Percentiles rank a stretch among this genome's conserved stretches.
Evolutionary conservation across 1,139 yeast species (phyloP).

Genomic region (Pichia sorboxylosa): DNA sequence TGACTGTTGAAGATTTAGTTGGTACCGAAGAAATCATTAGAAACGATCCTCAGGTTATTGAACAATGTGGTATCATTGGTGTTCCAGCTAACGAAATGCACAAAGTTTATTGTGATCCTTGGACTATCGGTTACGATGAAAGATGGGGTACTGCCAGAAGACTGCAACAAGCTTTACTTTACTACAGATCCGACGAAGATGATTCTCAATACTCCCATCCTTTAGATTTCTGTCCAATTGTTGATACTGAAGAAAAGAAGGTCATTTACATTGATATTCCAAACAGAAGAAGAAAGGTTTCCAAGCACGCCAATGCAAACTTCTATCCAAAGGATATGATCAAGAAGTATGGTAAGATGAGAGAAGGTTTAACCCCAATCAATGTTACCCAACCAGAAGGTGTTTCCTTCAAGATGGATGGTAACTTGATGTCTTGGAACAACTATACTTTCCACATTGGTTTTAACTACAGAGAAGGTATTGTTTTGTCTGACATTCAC

Average conservation of each 20-base stretch:
- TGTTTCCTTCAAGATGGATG: constrained; percentile 61
- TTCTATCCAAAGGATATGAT: constrained; percentile 56
- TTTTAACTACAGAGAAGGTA: constrained; percentile 77
- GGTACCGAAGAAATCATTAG: constrained; percentile 55
- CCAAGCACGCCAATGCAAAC: constrained; percentile 55
- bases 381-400: constrained; percentile 72
- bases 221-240: constrained; percentile 71
- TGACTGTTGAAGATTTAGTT: constrained; percentile 58
- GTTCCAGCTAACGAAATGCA: constrained; percentile 55
- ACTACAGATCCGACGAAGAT: constrained; percentile 66
- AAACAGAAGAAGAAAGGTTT: constrained; percentile 57
- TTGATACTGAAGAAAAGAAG: constrained; percentile 58
- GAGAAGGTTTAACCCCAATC: constrained; percentile 51
- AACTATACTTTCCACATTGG: constrained; percentile 70
- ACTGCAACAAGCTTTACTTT: constrained; percentile 71
- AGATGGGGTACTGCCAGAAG: constrained; percentile 71
- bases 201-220: constrained; percentile 81
- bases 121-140: constrained; percentile 80
- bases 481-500: constrained; percentile 60
- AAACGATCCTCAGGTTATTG: constrained; percentile 56
- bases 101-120: constrained; percentile 69
- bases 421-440: constrained; percentile 64
- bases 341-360: constrained; percentile 51
- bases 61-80: constrained; percentile 63
- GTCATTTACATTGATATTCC: constrained; percentile 70